phyloP scores from a whole-genome alignment of 495 filamentous ascomycete genomes.

The Lasiosphaeriaceae sp. region DNA sequence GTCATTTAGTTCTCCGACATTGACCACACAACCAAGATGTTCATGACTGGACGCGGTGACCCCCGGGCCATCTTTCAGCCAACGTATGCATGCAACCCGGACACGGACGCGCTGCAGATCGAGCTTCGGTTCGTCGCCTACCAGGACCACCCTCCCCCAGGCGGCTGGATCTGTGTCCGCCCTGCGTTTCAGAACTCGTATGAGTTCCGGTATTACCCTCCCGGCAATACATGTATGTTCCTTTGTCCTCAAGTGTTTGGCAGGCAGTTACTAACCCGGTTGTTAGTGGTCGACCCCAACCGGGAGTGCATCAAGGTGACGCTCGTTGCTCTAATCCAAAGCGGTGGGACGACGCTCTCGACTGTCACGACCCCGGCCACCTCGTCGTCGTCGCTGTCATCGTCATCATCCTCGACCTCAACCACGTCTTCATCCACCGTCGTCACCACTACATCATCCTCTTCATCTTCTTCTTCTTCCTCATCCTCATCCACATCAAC shows the following conservation, averaged over 20 bases:
- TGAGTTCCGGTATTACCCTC: constrained; percentile 45
- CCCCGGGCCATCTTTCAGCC: constrained; percentile 45
- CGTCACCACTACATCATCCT: constrained; percentile 1
- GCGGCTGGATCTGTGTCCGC: constrained; percentile 43
- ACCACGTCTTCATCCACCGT: not conserved
- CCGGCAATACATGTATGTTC: constrained; percentile 40
- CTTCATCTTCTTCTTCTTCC: constrained; percentile 4
- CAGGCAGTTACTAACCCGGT: not conserved
- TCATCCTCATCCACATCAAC: too few relatives aligned
- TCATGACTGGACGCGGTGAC: constrained; percentile 50
- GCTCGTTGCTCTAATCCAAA: constrained; percentile 18
- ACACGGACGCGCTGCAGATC: constrained; percentile 41
- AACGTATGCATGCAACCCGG: constrained; percentile 47
- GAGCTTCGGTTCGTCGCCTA: constrained; percentile 37
- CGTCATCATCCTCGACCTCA: not conserved
- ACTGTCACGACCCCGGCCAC: not conserved
- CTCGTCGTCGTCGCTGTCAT: not conserved
- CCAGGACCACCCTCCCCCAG: constrained; percentile 30
- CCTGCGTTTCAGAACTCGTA: constrained; percentile 33
- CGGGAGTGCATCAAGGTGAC: constrained; percentile 37
- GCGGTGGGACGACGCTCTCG: not conserved
- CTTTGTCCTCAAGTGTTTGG: not conserved
- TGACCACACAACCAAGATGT: constrained; percentile 55
- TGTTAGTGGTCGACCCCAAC: constrained; percentile 30
- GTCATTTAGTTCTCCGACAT: constrained; percentile 40